Percentiles rank a stretch among this genome's conserved stretches.
phyloP scores from a whole-genome alignment of 768 basidiomycete species.

The Cystobasidiopsis lactophilus region DNA sequence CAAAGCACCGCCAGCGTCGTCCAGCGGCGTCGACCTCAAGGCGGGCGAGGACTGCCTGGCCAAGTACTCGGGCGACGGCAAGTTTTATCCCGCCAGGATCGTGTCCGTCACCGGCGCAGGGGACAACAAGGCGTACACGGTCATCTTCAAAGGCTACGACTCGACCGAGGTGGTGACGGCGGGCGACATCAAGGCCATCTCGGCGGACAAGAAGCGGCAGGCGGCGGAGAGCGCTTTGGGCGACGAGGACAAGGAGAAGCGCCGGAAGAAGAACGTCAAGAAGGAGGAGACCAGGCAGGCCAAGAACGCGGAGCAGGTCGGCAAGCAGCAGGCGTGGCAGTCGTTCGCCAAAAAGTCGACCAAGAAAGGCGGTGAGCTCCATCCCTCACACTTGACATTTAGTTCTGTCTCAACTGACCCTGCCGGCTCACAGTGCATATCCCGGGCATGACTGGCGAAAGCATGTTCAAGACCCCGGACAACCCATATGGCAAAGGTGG shows the following conservation, averaged over 20 bases:
- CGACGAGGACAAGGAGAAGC: constrained; percentile 66
- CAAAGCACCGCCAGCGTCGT: background rate
- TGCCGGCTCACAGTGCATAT: background rate
- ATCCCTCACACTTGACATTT: background rate
- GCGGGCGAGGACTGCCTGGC: constrained; percentile 72
- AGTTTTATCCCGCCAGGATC: constrained; percentile 75
- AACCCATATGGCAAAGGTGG: constrained; percentile 66
- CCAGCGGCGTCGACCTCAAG: constrained; percentile 28
- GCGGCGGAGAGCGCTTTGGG: constrained; percentile 37
- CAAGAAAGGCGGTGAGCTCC: constrained; percentile 44
- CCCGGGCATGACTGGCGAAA: constrained; percentile 37
- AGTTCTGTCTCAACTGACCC: rapidly evolving
- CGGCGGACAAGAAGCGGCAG: constrained; percentile 46
- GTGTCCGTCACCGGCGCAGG: constrained; percentile 58
- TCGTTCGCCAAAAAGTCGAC: constrained; percentile 87
- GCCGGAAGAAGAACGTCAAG: constrained; percentile 92
- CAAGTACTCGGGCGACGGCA: constrained; percentile 61
- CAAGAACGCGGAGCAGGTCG: constrained; percentile 68
- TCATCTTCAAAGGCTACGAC: constrained; percentile 79
- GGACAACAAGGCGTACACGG: constrained; percentile 64
- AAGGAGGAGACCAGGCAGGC: constrained; percentile 59
- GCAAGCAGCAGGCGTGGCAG: constrained; percentile 73
- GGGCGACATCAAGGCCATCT: constrained; percentile 26
- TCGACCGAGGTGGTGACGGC: constrained; percentile 61
- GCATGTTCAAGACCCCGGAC: constrained; percentile 85